These are phyloP conservation scores for Coemansia sp. DNA, from an alignment of 192 early-diverging fungal species.

Conservation along the genomic window DNA sequence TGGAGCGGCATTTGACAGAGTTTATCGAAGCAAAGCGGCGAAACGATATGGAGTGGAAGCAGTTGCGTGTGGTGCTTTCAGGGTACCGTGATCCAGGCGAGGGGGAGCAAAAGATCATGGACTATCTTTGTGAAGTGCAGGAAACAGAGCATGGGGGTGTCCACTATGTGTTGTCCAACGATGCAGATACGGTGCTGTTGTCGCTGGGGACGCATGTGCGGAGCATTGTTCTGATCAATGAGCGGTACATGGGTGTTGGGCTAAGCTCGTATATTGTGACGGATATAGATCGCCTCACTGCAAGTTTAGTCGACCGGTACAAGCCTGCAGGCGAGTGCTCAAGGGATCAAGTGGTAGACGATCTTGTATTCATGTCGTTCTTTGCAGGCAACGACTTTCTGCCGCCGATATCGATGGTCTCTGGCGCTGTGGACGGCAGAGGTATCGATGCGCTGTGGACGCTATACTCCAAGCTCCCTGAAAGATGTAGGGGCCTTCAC, in stretches of 20 bases:
- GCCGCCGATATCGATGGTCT: slow-evolving; percentile 47
- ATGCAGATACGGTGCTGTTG: slow-evolving; percentile 96
- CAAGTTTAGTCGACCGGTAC: slow-evolving; percentile 69
- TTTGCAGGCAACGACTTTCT: slow-evolving; percentile 97
- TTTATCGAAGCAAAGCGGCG: slow-evolving; percentile 79
- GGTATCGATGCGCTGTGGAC: slow-evolving; percentile 58
- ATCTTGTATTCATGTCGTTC: slow-evolving; percentile 89
- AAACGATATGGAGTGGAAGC: slow-evolving; percentile 74
- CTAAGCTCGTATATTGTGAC: background rate
- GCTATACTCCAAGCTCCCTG: slow-evolving; percentile 37
- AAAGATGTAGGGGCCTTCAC: slow-evolving; percentile 50
- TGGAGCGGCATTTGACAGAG: slow-evolving; percentile 77
- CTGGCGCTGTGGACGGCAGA: slow-evolving; percentile 51
- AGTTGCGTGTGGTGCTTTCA: slow-evolving; percentile 85
- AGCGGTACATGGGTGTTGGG: slow-evolving; percentile 65
- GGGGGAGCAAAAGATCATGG: slow-evolving; percentile 99
- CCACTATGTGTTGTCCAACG: slow-evolving; percentile 86
- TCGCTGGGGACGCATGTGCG: slow-evolving; percentile 89
- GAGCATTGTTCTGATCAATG: slow-evolving; percentile 84
- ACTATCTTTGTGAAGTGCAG: slow-evolving; percentile 78
- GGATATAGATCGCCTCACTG: slow-evolving; percentile 21
- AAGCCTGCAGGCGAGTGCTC: slow-evolving; percentile 46
- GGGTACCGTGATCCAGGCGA: slow-evolving; percentile 93
- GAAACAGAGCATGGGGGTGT: slow-evolving; percentile 68
- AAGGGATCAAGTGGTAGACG: slow-evolving; percentile 70